phyloP scores from a whole-genome alignment of 805 yeast genomes.

The Saturnispora sekii region DNA sequence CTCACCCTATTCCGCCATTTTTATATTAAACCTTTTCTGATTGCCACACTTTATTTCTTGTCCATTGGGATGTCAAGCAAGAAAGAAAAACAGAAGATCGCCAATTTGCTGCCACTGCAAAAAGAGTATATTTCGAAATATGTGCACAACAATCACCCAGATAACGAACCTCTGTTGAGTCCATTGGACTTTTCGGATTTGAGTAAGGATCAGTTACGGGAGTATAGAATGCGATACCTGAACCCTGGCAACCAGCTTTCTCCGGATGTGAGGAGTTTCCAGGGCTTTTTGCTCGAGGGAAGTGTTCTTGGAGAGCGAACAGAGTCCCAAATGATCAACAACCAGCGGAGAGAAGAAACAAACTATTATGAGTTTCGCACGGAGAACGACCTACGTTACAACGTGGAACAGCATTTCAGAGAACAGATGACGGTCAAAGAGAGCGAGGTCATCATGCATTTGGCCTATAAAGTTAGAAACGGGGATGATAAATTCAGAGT shows the following conservation, averaged over 20 bases:
- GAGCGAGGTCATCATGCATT: constrained; percentile 79
- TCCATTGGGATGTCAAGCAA: constrained; percentile 9
- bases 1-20: no score
- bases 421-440: constrained; percentile 51
- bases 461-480: constrained; percentile 75
- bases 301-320: constrained; percentile 71
- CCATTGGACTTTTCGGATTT: constrained; percentile 64
- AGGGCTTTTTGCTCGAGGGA: constrained; percentile 55
- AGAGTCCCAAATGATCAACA: constrained; percentile 23
- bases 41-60: background rate
- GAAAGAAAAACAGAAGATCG: constrained; percentile 12
- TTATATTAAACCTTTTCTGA: no score
- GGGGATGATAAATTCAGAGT: constrained; percentile 37
- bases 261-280: constrained; percentile 53
- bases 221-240: constrained; percentile 48
- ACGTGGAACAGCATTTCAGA: constrained; percentile 48
- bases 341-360: constrained; percentile 17
- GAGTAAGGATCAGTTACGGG: constrained; percentile 54
- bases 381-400: constrained; percentile 20
- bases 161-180: constrained; percentile 38
- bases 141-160: constrained; percentile 66
- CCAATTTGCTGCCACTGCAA: constrained; percentile 46
- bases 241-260: constrained; percentile 30
- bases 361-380: constrained; percentile 26
- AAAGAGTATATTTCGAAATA: constrained; percentile 59